These are phyloP conservation scores for Pleurotus platypus DNA, from an alignment of 768 basidiomycete species.

Conservation along the genomic window DNA sequence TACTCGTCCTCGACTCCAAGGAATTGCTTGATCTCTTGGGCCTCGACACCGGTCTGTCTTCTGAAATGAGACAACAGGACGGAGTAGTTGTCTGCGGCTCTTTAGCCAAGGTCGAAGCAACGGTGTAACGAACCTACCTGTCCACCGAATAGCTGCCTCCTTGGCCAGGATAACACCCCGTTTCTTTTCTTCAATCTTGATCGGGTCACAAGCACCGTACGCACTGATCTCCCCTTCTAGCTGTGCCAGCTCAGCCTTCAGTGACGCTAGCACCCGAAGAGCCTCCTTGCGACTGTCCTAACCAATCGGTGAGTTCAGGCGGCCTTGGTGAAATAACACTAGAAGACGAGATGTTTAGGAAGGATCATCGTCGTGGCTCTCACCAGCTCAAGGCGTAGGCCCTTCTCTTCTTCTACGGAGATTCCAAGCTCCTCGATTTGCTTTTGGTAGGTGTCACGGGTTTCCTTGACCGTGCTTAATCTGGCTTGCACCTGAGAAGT, in stretches of 20 bases:
- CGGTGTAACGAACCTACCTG: conserved; percentile 52
- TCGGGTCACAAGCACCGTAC: conserved; percentile 85
- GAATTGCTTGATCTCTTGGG: conserved; percentile 62
- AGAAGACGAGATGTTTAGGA: not conserved
- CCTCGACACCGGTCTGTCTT: conserved; percentile 53
- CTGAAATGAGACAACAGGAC: conserved; percentile 64
- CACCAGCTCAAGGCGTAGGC: conserved; percentile 57
- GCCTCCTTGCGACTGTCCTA: conserved; percentile 57
- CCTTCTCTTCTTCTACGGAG: conserved; percentile 48
- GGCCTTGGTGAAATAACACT: not conserved
- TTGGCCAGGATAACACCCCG: conserved; percentile 72
- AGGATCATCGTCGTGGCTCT: conserved; percentile 10
- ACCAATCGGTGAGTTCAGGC: not conserved
- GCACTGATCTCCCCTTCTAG: conserved; percentile 69
- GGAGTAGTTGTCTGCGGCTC: conserved; percentile 65
- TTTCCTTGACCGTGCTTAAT: conserved; percentile 46
- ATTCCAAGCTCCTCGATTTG: conserved; percentile 49
- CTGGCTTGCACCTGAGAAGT: conserved; percentile 52
- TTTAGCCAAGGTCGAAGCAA: not conserved
- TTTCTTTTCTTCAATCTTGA: conserved; percentile 72
- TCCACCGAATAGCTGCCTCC: conserved; percentile 85
- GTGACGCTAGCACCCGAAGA: conserved; percentile 43
- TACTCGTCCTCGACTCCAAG: conserved; percentile 71
- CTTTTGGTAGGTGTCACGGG: conserved; percentile 32
- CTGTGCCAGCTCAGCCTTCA: conserved; percentile 43